Percentiles rank a stretch among this genome's conserved stretches.
These are phyloP conservation scores for Hemisphaericaspora lyxosophila DNA, from an alignment of 1,139 yeast species.

Conservation along the genomic window DNA sequence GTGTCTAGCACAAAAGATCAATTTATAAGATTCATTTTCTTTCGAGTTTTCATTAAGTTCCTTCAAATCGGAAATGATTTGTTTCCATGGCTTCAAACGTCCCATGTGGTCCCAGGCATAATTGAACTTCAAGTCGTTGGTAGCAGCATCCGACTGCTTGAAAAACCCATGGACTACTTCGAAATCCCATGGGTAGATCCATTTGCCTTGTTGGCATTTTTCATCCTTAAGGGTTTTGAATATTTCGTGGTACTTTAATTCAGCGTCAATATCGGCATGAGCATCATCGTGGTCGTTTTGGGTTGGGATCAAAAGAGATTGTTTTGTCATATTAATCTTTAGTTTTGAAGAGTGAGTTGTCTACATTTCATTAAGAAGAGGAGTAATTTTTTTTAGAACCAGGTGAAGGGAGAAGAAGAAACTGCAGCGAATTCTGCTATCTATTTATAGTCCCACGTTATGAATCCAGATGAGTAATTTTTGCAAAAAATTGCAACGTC, in stretches of 20 bases:
- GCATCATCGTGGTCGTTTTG: slow-evolving; percentile 38
- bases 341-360: too few species aligned
- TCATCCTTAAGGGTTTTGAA: slow-evolving; percentile 10
- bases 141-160: slow-evolving; percentile 47
- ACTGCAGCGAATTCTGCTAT: too few species aligned
- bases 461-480: too few species aligned
- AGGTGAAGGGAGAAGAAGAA: too few species aligned
- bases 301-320: slow-evolving; percentile 35
- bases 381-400: too few species aligned
- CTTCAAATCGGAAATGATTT: slow-evolving; percentile 33
- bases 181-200: slow-evolving; percentile 41
- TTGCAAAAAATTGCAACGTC: too few species aligned
- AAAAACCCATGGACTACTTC: slow-evolving; percentile 54
- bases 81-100: slow-evolving; percentile 44
- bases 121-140: slow-evolving; percentile 52
- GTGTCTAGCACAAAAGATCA: slow-evolving; percentile 67
- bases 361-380: too few species aligned
- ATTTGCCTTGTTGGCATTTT: slow-evolving; percentile 20
- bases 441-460: too few species aligned
- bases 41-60: slow-evolving; percentile 37
- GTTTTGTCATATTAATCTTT: slow-evolving; percentile 20
- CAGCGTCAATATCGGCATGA: slow-evolving; percentile 21
- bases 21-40: slow-evolving; percentile 48
- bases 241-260: slow-evolving; percentile 12
- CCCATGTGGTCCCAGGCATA: slow-evolving; percentile 54